A percentile compares a stretch with the other conserved stretches of the same genome.
These are phyloP conservation scores for Glebionis coronaria DNA, from an alignment of 129 eudicot species.

Conservation along the genomic window DNA sequence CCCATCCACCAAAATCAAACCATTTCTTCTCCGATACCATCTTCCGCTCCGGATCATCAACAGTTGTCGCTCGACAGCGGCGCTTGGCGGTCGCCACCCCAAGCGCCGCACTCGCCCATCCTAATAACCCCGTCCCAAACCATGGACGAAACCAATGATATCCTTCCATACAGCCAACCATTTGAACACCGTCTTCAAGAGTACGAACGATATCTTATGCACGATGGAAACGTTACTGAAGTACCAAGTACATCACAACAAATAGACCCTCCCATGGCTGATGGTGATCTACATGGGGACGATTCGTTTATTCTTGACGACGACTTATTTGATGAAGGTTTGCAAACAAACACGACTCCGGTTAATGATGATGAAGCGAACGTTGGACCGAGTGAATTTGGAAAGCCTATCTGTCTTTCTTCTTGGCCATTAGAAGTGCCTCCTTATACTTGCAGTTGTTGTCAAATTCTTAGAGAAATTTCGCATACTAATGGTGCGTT, in stretches of 20 bases:
- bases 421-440: conserved; percentile 43
- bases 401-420: conserved; percentile 38
- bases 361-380: conserved; percentile 1
- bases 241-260: neutral
- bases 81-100: conserved; percentile 47
- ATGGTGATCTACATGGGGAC: neutral
- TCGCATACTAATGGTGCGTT: conserved; percentile 55
- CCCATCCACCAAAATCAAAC: conserved; percentile 4
- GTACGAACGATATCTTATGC: conserved; percentile 22
- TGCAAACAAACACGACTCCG: conserved; percentile 19
- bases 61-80: conserved; percentile 18
- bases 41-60: conserved; percentile 2
- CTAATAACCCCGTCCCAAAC: neutral
- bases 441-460: conserved; percentile 52
- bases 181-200: neutral
- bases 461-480: conserved; percentile 63
- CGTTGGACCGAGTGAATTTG: conserved; percentile 18
- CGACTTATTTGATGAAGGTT: conserved; percentile 1
- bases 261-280: neutral
- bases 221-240: conserved; percentile 18
- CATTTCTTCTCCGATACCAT: conserved; percentile 2
- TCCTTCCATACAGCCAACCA: conserved; percentile 23
- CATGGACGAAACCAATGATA: conserved; percentile 26
- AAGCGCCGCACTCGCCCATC: conserved; percentile 39
- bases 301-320: conserved; percentile 5